Conservation (phyloP, 306 rosid genomes). For the Trifolium dubium region DNA sequence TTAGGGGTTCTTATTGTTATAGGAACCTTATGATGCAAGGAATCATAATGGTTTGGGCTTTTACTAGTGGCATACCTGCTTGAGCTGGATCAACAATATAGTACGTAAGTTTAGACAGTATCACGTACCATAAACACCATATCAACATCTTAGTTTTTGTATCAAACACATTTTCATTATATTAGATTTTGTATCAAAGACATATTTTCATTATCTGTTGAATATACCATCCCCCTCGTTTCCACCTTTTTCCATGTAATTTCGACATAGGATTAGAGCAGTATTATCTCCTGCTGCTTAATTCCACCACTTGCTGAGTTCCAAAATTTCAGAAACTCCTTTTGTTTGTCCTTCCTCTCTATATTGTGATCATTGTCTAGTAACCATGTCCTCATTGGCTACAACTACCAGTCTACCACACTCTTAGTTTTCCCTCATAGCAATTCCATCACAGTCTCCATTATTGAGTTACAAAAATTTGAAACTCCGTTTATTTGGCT, state of each 20-base stretch:
- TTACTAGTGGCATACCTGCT: slow-evolving; percentile 1
- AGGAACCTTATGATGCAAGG: slow-evolving; percentile 19
- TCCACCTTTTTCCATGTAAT: slow-evolving; percentile 7
- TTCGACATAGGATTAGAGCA: background rate
- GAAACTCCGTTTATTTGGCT: slow-evolving; percentile 9
- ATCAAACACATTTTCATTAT: background rate
- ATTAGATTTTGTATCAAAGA: background rate
- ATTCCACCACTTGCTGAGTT: slow-evolving; percentile 4
- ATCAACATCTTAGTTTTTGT: background rate
- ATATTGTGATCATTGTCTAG: background rate
- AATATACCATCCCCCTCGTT: background rate
- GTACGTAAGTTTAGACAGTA: background rate
- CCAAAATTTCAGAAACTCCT: background rate
- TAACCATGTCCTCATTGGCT: background rate
- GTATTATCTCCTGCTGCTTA: background rate
- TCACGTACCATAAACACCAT: slow-evolving; percentile 19
- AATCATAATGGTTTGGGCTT: background rate
- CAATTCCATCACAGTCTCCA: background rate
- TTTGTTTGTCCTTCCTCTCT: slow-evolving; percentile 18
- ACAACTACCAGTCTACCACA: slow-evolving; percentile 28
- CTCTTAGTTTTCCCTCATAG: slow-evolving; percentile 18
- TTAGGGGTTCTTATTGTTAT: slow-evolving; percentile 13
- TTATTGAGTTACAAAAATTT: background rate
- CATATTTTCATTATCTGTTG: background rate
- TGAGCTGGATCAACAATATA: slow-evolving; percentile 19